A percentile compares a stretch with the other conserved stretches of the same genome.
These are phyloP conservation scores for Tuber melanosporum DNA, from an alignment of 495 filamentous ascomycete genomes.

Conservation along the genomic window DNA sequence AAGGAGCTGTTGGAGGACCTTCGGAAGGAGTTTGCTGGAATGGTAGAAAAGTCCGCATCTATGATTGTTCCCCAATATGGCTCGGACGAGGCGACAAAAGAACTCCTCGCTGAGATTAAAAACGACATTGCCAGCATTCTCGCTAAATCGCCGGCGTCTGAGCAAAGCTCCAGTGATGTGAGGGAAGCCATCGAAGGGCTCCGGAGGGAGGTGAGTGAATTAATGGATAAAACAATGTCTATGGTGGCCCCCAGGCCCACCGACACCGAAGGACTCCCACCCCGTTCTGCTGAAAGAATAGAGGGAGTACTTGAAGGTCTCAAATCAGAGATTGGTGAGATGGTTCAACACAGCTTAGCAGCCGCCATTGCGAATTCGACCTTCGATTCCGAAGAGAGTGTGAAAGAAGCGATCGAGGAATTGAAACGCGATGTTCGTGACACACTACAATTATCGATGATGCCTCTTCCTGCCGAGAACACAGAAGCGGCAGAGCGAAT, in stretches of 20 bases:
- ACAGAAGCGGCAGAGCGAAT: constrained; percentile 33
- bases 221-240: constrained; percentile 33
- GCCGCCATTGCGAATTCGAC: constrained; percentile 40
- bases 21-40: constrained; percentile 29
- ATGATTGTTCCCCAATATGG: constrained; percentile 15
- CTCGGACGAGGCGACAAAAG: constrained; percentile 25
- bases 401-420: constrained; percentile 40
- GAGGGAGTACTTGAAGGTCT: constrained; percentile 57
- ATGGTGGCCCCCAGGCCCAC: constrained; percentile 7
- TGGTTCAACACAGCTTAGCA: constrained; percentile 38
- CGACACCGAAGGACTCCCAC: background rate
- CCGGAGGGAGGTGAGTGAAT: constrained; percentile 37
- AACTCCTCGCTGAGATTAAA: constrained; percentile 31
- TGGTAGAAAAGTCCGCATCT: constrained; percentile 30
- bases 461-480: constrained; percentile 31
- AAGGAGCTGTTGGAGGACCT: constrained; percentile 28
- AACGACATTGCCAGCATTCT: constrained; percentile 31
- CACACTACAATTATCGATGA: constrained; percentile 40
- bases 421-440: constrained; percentile 40
- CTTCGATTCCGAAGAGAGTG: constrained; percentile 39
- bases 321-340: constrained; percentile 58
- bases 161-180: constrained; percentile 9
- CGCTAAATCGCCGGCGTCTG: constrained; percentile 19
- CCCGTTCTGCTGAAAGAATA: constrained; percentile 51
- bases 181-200: constrained; percentile 34